Evolutionary conservation across 768 basidiomycete species (phyloP), one percentile per base, ranked within the genome.

Genomic region (Crassisporium funariophilum): DNA sequence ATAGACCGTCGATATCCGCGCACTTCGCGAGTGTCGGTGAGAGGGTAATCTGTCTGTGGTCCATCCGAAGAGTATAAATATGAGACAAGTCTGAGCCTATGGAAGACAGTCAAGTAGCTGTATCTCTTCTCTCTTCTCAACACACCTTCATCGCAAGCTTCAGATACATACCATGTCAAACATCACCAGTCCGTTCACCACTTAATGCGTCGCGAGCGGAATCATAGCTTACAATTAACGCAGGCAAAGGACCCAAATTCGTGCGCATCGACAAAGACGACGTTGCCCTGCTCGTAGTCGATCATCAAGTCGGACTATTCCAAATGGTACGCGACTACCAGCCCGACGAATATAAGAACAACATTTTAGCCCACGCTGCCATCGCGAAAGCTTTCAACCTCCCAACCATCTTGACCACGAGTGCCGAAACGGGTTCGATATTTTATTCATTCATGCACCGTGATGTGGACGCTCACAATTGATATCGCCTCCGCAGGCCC

Each of bases 241-340:
- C 29, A 31, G 29, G 11, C 29, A 29, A 29, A 29, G 27, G 27
- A 7, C 27, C 27, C 46, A 47, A 36, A 11, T 52, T 45, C 19
- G 54, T 53, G 21, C 55, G 59, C 21, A 60, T 79, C 54, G 65
- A 77, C 70, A 77, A 76, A 57, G 60, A 72, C 57, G 54, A 78
- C 29, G 65, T 59, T 4, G 58, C 69, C 25, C 63, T 77, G n/a
- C 58, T 78, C 34, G 63, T 79, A 41, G 67, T 79, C 37, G 77
- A 79, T 61, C 74, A 74, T 52, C 76, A 79, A 50, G 59, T 75
- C 29, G 76, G 77, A 13, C 56, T 79, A 6, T 77, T 72, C 61
- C 69, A 74, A 49, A 55, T 79, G 21, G 72, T 70, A 1, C 71
- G 69, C 52, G 76, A 79, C 58, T 59, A 59, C 46, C 44, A 60